Evolutionary conservation across 2,329 filamentous ascomycete species (phyloP).

Genomic region (Alternaria novae-zelandiae): DNA sequence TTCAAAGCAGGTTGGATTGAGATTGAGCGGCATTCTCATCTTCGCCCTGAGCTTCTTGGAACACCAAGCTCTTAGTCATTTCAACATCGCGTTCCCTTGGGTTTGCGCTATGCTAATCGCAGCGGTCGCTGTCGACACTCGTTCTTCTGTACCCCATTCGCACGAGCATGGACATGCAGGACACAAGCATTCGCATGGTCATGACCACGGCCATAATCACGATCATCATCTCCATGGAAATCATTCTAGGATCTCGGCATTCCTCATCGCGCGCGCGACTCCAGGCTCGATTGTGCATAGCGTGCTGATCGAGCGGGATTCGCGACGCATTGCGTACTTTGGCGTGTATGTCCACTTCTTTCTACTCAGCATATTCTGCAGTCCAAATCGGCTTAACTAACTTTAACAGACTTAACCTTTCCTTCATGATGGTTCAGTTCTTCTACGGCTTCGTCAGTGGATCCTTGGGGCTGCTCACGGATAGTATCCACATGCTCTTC

Average conservation of each 20-base stretch:
- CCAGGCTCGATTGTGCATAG: conserved; percentile 81
- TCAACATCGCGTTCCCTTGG: conserved; percentile 22
- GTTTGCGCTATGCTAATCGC: conserved; percentile 44
- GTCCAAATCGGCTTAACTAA: neutral
- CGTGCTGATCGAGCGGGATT: conserved; percentile 89
- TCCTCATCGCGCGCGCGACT: conserved; percentile 72
- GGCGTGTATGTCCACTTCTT: conserved; percentile 69
- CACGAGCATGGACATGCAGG: conserved; percentile 40
- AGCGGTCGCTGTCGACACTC: conserved; percentile 52
- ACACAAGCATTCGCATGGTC: conserved; percentile 32
- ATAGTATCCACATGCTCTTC: conserved; percentile 99
- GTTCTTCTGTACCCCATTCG: conserved; percentile 30
- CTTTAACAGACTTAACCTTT: conserved; percentile 77
- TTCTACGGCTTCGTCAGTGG: conserved; percentile 94
- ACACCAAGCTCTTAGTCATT: conserved; percentile 19
- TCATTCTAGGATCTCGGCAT: conserved; percentile 73
- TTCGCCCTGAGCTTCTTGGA: conserved; percentile 33
- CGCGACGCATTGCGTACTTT: conserved; percentile 94
- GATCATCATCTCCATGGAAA: conserved; percentile 52
- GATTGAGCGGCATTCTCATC: conserved; percentile 35
- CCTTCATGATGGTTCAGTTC: conserved; percentile 92
- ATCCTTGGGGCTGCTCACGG: conserved; percentile 91
- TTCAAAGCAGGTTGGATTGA: conserved; percentile 42
- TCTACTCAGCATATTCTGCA: too few species aligned
- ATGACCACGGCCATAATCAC: conserved; percentile 33